These are phyloP conservation scores for Coniochaeta hoffmannii DNA, from an alignment of 2,329 filamentous ascomycete genomes.

Conservation along the genomic window DNA sequence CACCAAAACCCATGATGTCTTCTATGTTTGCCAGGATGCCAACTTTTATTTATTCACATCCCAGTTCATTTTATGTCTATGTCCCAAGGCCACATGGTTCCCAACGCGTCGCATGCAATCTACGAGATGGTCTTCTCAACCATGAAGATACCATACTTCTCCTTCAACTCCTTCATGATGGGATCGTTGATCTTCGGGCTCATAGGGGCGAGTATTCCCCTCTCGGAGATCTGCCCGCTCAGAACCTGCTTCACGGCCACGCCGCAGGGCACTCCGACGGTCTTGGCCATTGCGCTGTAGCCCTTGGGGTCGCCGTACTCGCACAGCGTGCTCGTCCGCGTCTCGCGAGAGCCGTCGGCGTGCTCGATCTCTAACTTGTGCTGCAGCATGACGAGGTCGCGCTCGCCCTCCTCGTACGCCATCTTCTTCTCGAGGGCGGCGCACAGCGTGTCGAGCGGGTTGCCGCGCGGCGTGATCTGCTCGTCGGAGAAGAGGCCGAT, in stretches of 20 bases:
- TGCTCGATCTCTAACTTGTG: constrained; percentile 80
- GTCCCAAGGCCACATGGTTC: not conserved
- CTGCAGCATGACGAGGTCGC: constrained; percentile 76
- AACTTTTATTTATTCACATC: not conserved
- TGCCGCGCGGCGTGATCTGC: constrained; percentile 63
- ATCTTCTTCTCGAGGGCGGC: constrained; percentile 87
- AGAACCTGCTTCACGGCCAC: constrained; percentile 74
- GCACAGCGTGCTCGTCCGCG: constrained; percentile 69
- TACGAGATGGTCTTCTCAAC: constrained; percentile 56
- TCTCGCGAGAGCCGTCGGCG: constrained; percentile 71
- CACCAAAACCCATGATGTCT: not conserved
- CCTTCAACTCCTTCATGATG: constrained; percentile 69
- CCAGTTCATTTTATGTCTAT: not conserved
- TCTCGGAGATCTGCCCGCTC: constrained; percentile 63
- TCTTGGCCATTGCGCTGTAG: constrained; percentile 76
- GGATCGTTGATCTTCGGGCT: constrained; percentile 62
- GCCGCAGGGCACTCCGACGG: constrained; percentile 32
- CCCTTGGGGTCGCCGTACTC: constrained; percentile 75
- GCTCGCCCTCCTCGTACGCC: constrained; percentile 75
- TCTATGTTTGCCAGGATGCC: not conserved
- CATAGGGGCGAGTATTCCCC: constrained; percentile 73
- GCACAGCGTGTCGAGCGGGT: constrained; percentile 86
- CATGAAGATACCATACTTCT: constrained; percentile 68
- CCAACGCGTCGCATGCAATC: constrained; percentile 3
- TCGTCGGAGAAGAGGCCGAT: constrained; percentile 60